Evolutionary conservation across 2,329 filamentous ascomycete genomes (phyloP).

Genomic region (Orbilia blumenaviensis): DNA sequence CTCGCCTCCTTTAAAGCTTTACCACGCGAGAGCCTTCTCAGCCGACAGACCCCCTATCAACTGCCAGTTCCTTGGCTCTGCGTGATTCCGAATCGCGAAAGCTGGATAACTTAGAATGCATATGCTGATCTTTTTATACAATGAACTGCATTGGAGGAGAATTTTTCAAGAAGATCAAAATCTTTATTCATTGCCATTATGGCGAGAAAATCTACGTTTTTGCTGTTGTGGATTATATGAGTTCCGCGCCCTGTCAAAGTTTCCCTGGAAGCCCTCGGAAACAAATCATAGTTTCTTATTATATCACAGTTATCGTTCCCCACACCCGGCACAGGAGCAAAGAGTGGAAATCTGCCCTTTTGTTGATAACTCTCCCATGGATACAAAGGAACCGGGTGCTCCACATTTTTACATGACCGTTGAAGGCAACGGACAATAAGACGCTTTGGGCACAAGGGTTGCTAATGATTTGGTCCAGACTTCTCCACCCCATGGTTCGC

Average conservation of each 20-base stretch:
- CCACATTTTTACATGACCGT: not conserved
- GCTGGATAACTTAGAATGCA: not conserved
- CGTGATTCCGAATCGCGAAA: conserved; percentile 41
- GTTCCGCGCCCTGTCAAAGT: not conserved
- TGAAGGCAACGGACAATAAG: not conserved
- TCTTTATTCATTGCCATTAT: no score
- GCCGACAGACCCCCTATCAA: conserved; percentile 2
- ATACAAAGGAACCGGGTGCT: not conserved
- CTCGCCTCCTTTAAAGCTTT: conserved; percentile 33
- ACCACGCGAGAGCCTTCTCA: conserved; percentile 41
- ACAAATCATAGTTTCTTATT: not conserved
- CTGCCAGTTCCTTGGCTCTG: not conserved
- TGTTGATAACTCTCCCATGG: not conserved
- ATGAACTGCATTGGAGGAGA: not conserved
- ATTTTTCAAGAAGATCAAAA: no score
- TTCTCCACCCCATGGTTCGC: not conserved
- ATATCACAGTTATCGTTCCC: not conserved
- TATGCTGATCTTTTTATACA: conserved; percentile 7
- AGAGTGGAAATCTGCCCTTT: not conserved
- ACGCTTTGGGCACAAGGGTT: not conserved
- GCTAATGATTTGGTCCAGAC: not conserved
- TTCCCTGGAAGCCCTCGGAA: not conserved
- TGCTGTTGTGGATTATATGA: no score
- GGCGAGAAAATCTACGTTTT: no score
- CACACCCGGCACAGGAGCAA: not conserved